Base-by-base conservation (phyloP, 768 basidiomycete genomes). In the Rhodotorula toruloides region DNA sequence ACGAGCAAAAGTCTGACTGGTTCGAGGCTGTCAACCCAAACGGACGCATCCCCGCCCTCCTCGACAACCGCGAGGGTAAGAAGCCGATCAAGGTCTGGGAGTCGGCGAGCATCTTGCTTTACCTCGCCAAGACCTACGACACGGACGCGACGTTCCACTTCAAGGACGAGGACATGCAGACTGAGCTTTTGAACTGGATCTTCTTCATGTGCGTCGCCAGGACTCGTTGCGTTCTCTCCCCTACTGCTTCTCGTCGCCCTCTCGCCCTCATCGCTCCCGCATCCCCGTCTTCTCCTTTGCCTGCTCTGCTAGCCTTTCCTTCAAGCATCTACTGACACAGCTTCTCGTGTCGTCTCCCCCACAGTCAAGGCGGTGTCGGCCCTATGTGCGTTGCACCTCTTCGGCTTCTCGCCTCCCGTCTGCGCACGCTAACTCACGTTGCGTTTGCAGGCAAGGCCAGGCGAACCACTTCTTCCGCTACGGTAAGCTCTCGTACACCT, bases 381-480 rank as follows among this genome's bases (percentile, higher is more conserved):
- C 71, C 67, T 0, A 69, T 68, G 67, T 22, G 16, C 16, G 37
- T 19, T 42, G 29, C 25, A 16, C 21, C n/a, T 29, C 37, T 31
- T 29, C 8, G 10, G 43, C 4, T 19, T 32, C 57, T 25, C 16
- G 7, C 32, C 21, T 27, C 4, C 44, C n/a, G 27, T 32, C 40
- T 40, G 16, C 6, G 32, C 31, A 48, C 3, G 22, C 29, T 36
- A 4, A 27, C 31, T 10, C 9, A 27, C 42, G 4, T 9, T 3
- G 6, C 13, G 16, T 21, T 27, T 6, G 13, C 50, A 19, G 9
- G 11, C 29, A 49, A 16, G 61, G 70, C 10, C 67, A 67, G 22
- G 63, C 69, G 10, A 71, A 73, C 58, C 70, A 71, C 49, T 73
- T 73, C 57, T 59, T 53, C 67, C 58, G 71, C 29, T 72, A 72